Base-by-base conservation (phyloP, 2,329 filamentous ascomycete genomes). In the Endocalyx cinctus region DNA sequence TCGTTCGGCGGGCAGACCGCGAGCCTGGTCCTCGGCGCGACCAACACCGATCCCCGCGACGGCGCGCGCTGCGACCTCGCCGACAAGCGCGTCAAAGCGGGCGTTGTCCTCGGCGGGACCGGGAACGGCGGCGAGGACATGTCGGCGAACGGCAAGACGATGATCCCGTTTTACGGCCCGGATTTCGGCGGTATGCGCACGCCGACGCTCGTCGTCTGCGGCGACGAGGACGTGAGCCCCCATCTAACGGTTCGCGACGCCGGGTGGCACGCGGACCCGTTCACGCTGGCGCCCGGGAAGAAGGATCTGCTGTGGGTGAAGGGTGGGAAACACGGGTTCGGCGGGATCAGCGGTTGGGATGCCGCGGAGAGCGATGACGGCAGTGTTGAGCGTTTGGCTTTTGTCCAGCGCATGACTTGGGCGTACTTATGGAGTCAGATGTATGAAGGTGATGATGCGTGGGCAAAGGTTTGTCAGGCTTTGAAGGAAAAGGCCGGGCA, bases 221-320 rank as follows among this genome's bases (percentile, higher is more conserved):
- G 64, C n/a, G 61, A 64, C 19, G 49, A 52, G 6, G 64, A 66
- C 20, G 45, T 48, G 11, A 48, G 47, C 17, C 46, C 58, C 10
- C 48, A 59, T 23, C 42, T 63, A 6, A 57, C 54, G 2, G 38
- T 31, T 1, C 53, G 58, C 10, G 62, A 59, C 1, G 50, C 57
- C 1, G 57, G 59, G 26, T 67, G 62, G 57, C 62, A 65, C 34
- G 54, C 52, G 6, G 63, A 66, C 32, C 36, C 56, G 18, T 67
- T 63, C 38, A 33, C 29, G 6, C 35, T 48, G 4, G 46, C 54
- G 10, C 46, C 55, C 2, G 60, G 60, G 0, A 42, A 52, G 3
- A 65, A 65, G 39, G 50, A 50, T 20, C 38, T 63, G 33, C 40
- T 66, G 5, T 54, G 41, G 17, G 32, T 66, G 8, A 52, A 50